These are phyloP conservation scores for Cladophialophora psammophila DNA, from an alignment of 2,329 filamentous ascomycete genomes.

Conservation along the genomic window DNA sequence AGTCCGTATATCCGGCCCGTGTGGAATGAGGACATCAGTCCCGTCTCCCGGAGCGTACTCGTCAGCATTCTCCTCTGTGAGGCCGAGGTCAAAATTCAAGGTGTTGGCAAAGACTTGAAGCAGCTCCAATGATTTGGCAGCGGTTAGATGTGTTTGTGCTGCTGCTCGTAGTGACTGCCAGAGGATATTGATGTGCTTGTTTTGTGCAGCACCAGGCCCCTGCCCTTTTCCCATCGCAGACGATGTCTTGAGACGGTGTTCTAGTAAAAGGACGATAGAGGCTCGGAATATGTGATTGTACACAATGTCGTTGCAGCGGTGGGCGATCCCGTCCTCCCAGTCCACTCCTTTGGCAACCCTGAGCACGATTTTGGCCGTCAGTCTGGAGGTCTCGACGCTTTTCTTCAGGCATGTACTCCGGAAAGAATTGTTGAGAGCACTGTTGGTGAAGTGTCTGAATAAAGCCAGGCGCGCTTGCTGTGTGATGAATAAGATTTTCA, in stretches of 20 bases:
- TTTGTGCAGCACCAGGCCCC: no score
- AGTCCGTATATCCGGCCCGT: no score
- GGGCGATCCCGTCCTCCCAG: not conserved
- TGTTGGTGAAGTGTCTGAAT: conserved; percentile 8
- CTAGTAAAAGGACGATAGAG: not conserved
- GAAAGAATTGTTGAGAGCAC: not conserved
- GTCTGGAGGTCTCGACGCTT: not conserved
- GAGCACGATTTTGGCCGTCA: not conserved
- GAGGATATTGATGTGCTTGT: not conserved
- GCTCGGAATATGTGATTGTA: conserved; percentile 7
- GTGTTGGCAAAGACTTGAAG: conserved; percentile 2
- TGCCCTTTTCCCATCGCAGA: no score
- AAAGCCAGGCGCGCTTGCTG: not conserved
- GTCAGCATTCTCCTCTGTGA: conserved; percentile 1
- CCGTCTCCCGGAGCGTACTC: no score
- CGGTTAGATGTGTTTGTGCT: not conserved
- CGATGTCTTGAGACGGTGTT: no score
- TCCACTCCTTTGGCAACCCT: not conserved
- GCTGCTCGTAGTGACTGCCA: conserved; percentile 1
- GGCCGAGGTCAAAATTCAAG: conserved; percentile 13
- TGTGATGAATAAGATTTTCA: conserved; percentile 46
- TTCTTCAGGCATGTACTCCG: not conserved
- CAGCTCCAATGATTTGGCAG: conserved; percentile 2
- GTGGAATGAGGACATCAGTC: no score
- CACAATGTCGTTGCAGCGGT: not conserved